Base-by-base conservation (phyloP, 768 basidiomycete species). In the Tulasnella sp. region DNA sequence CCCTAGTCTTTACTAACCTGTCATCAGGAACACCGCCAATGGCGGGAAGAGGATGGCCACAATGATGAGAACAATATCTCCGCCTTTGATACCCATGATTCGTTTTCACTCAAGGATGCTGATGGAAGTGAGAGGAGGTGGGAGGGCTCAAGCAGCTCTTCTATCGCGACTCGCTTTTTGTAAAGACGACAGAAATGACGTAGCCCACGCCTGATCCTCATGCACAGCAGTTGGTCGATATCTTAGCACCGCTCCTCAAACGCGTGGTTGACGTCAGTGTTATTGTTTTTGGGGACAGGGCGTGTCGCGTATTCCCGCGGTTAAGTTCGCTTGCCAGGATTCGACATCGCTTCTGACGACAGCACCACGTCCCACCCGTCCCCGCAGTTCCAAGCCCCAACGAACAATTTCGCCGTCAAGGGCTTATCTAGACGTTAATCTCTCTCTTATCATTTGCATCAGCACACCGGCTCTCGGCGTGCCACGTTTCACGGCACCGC, bases 41-140 rank as follows among this genome's bases (percentile, higher is more conserved):
- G 94, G 94, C 6, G 95, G 82, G 82, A 82, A 84, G 68, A 84
- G 56, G 76, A 84, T 83, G 27, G 82, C 82, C 4, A 77, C 93
- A 75, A 95, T 85, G 82, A 96, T 93, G 83, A 96, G 91, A 77
- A 92, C 84, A 83, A 95, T 87, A 86, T 96, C 94, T 31, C 93
- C 93, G 27, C 89, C 87, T 84, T 87, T 90, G 5, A 74, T 36
- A 36, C 62, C 31, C 62, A 68, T 68, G n/a, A 52, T 52, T 52
- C 21, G 24, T 27, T 27, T 68, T 31, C 62, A 18, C 16, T 68
- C 16, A 7, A 68, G 10, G n/a, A n/a, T n/a, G 24, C 9, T 58
- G n/a, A n/a, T 58, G 16, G 34, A 18, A 6, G 12, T 62, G n/a
- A 9, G 62, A 10, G 62, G 31, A 68, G 14, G 6, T 36, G 62